phyloP scores from a whole-genome alignment of 352 stramenopile genomes.

The Pythium chondricola region DNA sequence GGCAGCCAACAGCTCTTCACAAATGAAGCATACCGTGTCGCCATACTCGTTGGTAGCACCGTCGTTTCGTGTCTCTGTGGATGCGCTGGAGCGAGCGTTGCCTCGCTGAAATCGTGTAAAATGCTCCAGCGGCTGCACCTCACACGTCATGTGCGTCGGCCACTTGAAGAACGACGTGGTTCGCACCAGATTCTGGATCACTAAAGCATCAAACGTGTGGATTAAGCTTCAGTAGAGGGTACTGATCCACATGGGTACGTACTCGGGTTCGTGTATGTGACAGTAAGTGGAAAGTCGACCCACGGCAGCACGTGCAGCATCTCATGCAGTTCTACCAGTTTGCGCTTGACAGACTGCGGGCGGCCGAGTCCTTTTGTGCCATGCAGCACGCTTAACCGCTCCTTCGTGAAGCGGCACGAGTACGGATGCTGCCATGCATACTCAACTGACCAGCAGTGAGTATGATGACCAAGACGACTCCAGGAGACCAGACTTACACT shows the following conservation, averaged over 20 bases:
- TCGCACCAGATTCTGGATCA: constrained; percentile 30
- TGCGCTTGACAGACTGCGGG: constrained; percentile 59
- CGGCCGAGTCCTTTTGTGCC: constrained; percentile 32
- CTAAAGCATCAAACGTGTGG: background rate
- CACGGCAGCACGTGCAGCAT: constrained; percentile 57
- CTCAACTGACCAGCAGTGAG: constrained; percentile 63
- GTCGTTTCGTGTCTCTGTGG: background rate
- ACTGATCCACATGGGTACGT: background rate
- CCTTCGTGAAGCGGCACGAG: constrained; percentile 43
- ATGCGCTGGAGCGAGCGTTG: background rate
- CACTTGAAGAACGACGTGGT: constrained; percentile 27
- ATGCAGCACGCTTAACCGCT: constrained; percentile 25
- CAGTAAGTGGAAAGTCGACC: constrained; percentile 29
- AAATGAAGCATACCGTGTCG: constrained; percentile 33
- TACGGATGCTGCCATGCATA: constrained; percentile 75
- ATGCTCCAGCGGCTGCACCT: constrained; percentile 24
- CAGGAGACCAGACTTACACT: constrained; percentile 36
- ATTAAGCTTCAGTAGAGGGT: background rate
- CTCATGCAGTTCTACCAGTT: constrained; percentile 61
- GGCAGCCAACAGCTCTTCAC: constrained; percentile 22
- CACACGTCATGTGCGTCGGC: constrained; percentile 30
- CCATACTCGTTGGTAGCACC: background rate
- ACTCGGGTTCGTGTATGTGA: constrained; percentile 48
- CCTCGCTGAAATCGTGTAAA: constrained; percentile 16
- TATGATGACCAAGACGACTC: background rate